Evolutionary conservation across 768 basidiomycete genomes (phyloP).

Genomic region (Mycena alexandri): DNA sequence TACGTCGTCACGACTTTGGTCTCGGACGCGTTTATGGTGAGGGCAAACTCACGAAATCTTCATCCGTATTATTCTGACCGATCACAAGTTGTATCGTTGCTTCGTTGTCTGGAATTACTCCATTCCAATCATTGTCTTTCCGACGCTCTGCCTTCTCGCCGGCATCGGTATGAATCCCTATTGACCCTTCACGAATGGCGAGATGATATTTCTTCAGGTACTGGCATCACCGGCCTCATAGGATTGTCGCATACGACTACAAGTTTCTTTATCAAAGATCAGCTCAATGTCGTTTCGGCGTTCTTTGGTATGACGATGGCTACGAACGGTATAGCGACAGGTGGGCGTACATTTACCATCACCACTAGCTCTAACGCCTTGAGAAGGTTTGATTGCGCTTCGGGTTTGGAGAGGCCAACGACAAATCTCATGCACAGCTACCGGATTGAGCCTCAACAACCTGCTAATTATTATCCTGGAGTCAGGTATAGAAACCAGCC

Average conservation of each 20-base stretch:
- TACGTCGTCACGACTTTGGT: background rate
- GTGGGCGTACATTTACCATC: background rate
- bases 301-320: background rate
- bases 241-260: background rate
- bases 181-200: background rate
- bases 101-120: background rate
- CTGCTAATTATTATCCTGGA: background rate
- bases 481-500: background rate
- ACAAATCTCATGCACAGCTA: background rate
- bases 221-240: background rate
- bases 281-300: background rate
- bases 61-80: background rate
- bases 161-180: background rate
- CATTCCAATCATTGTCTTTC: background rate
- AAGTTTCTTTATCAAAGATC: background rate
- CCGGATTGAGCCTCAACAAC: background rate
- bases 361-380: background rate
- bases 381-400: background rate
- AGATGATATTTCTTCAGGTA: background rate
- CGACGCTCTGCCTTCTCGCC: background rate
- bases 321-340: background rate
- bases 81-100: background rate
- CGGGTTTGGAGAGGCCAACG: slow-evolving; percentile 1
- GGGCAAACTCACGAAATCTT: background rate
- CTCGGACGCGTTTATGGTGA: slow-evolving; percentile 2